Percentiles rank a stretch among this genome's conserved stretches.
Conservation (phyloP, 2,329 filamentous ascomycete species). For the Magnaporthales sp. region DNA sequence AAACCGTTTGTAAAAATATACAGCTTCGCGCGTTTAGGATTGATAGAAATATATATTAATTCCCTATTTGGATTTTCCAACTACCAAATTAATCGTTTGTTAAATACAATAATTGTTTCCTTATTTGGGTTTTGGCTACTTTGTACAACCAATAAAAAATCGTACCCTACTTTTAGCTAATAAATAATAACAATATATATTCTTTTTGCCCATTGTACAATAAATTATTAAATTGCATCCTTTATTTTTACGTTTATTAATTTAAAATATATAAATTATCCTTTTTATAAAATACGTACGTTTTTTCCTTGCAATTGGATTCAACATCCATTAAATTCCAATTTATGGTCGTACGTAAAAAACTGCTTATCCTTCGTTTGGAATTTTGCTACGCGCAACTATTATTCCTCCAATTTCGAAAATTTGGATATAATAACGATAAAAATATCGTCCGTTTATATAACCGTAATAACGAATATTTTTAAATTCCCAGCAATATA, state of each 20-base stretch:
- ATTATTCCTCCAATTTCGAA: neutral
- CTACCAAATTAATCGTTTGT: too few species aligned
- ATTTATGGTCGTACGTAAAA: neutral
- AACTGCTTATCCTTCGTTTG: neutral
- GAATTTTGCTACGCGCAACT: neutral
- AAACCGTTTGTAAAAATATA: too few species aligned
- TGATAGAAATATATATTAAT: too few species aligned
- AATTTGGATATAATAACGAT: neutral
- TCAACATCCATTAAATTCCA: neutral
- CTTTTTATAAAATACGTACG: neutral
- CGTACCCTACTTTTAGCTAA: neutral
- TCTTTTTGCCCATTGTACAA: neutral
- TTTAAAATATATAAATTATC: neutral
- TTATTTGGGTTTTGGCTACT: neutral
- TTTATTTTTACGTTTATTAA: neutral
- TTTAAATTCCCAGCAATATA: neutral
- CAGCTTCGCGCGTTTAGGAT: too few species aligned
- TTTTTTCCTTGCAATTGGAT: neutral
- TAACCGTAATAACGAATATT: neutral
- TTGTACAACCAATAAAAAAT: neutral
- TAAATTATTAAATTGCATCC: neutral
- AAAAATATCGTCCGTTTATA: neutral
- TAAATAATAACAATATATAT: neutral
- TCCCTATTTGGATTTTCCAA: too few species aligned
- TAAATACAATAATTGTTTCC: too few species aligned